Base-by-base conservation (phyloP, 2,329 filamentous ascomycete genomes). In the Tolypocladium inflatum region DNA sequence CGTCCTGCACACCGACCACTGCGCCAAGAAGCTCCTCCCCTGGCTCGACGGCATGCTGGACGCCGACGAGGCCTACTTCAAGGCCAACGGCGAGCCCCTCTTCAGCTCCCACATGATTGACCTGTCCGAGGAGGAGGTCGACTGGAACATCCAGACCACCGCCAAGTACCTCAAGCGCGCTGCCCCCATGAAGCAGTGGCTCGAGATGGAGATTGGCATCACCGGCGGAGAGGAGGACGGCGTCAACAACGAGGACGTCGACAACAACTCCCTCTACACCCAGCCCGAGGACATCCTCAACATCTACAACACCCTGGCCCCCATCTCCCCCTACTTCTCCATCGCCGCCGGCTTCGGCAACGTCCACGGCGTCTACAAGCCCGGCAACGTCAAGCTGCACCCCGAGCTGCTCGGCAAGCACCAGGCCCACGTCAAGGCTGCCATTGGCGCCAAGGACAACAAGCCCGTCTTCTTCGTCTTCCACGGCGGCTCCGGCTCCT, bases 381-480 rank as follows among this genome's bases (percentile, higher is more conserved):
- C 92, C 60, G 89, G 91, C 69, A 97, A 97, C 78, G 94, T 97
- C 78, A 90, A 90, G 79, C 88, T 99, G 64, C 91, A 96, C 81
- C 94, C 94, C 59, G 90, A 96, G 79, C 87, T 99, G 56, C 89
- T 99, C 68, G 84, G 85, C 76, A 97, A 97, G 88, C 94, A 99
- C 86, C 94, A 99, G 82, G 82, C 82, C 64, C 91, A 89, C 76
- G 90, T 97, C 75, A 85, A 90, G 77, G 85, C 93, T 77, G 84
- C 95, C 81, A 85, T 87, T 64, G 76, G 77, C 65, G 78, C 83
- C 69, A 79, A 82, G 67, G 84, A 89, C 65, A 83, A 89, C 72
- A 97, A 97, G 88, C 94, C 94, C 66, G 90, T 97, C 72, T 97
- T 92, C 86, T 91, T 99, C 71, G 94, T 99, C 75, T 99, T 99